Percentiles rank a stretch among this genome's conserved stretches.
These are phyloP conservation scores for Coniochaeta hoffmannii DNA, from an alignment of 2,329 filamentous ascomycete genomes.

Conservation along the genomic window DNA sequence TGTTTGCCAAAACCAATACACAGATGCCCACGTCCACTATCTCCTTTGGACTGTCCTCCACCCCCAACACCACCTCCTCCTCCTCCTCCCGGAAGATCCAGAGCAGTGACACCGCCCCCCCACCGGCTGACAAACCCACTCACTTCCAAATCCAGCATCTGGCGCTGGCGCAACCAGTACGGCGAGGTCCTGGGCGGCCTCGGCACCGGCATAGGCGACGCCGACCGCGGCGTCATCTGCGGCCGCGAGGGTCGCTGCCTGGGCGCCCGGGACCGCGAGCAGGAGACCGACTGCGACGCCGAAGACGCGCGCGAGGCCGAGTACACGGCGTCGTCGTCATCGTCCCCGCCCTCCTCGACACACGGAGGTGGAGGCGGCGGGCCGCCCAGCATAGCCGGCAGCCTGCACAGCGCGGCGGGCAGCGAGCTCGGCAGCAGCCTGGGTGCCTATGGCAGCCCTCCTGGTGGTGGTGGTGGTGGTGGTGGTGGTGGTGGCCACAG, in stretches of 20 bases:
- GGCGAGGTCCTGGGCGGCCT: slow-evolving; percentile 72
- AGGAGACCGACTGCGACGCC: slow-evolving; percentile 81
- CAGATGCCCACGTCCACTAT: background rate
- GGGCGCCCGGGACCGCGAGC: slow-evolving; percentile 68
- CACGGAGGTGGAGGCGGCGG: no score
- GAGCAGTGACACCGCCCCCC: no score
- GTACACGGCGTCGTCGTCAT: background rate
- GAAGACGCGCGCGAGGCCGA: slow-evolving; percentile 54
- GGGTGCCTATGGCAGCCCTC: slow-evolving; percentile 6
- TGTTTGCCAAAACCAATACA: background rate
- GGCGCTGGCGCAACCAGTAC: slow-evolving; percentile 86
- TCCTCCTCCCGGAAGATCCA: no score
- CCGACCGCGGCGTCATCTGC: slow-evolving; percentile 81
- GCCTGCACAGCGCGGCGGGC: slow-evolving; percentile 5
- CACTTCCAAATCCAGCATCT: slow-evolving; percentile 45
- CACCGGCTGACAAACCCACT: slow-evolving; percentile 5
- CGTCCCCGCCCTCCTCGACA: slow-evolving; percentile 11
- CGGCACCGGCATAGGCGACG: slow-evolving; percentile 81
- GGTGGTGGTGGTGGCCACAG: no score
- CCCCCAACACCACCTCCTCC: background rate
- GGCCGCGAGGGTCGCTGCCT: slow-evolving; percentile 71
- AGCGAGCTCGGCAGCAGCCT: slow-evolving; percentile 9
- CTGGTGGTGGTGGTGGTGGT: no score
- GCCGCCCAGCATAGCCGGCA: slow-evolving; percentile 6
- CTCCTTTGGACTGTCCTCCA: background rate